Evolutionary conservation across 2,329 filamentous ascomycete genomes (phyloP).

Genomic region (Penicillium sp.): DNA sequence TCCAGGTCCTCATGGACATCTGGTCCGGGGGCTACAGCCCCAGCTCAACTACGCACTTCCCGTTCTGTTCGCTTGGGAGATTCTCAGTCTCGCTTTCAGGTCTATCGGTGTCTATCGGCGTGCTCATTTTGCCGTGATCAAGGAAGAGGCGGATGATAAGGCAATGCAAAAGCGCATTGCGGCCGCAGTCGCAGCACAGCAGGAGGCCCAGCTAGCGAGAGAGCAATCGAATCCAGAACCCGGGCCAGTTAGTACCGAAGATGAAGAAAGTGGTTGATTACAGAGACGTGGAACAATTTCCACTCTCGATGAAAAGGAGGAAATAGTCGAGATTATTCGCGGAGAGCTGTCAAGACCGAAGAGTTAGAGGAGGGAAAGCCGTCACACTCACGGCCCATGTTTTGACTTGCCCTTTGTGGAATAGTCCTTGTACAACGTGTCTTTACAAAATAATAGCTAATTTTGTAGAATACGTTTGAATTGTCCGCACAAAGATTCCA

Average conservation of each 20-base stretch:
- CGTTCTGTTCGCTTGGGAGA: constrained; percentile 46
- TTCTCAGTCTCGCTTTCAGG: constrained; percentile 20
- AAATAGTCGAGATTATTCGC: neutral
- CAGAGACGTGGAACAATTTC: neutral
- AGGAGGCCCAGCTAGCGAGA: neutral
- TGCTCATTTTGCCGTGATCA: constrained; percentile 17
- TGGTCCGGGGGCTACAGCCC: constrained; percentile 48
- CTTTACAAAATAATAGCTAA: too few species aligned
- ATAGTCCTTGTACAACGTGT: too few species aligned
- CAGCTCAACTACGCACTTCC: constrained; percentile 43
- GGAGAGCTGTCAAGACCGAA: neutral
- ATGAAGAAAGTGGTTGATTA: neutral
- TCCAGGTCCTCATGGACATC: constrained; percentile 44
- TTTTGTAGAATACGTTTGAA: too few species aligned
- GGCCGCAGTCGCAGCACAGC: constrained; percentile 3
- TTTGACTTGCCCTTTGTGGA: too few species aligned
- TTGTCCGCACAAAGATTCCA: too few species aligned
- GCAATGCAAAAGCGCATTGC: constrained; percentile 9
- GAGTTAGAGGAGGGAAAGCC: too few species aligned
- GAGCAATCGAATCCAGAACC: neutral
- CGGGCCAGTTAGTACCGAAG: neutral
- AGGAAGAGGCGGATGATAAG: constrained; percentile 18
- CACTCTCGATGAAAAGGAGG: neutral
- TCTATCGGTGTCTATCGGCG: constrained; percentile 22
- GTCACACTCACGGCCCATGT: too few species aligned